Percentiles rank a stretch among this genome's conserved stretches.
These are phyloP conservation scores for Sordariomycetes sp. DNA, from an alignment of 2,329 filamentous ascomycete genomes.

Conservation along the genomic window DNA sequence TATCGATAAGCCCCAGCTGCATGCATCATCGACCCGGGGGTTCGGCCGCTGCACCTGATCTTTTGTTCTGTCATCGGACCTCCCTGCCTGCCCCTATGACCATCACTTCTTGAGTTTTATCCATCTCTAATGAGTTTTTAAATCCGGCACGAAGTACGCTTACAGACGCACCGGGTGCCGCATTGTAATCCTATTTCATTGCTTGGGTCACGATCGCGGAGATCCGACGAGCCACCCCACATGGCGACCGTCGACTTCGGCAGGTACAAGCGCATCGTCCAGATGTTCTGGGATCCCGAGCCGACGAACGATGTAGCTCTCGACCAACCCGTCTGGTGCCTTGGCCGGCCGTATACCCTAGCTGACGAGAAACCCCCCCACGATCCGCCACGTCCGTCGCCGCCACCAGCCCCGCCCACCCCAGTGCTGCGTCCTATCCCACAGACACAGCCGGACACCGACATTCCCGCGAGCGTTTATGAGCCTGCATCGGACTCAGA, in stretches of 20 bases:
- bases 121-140: not conserved
- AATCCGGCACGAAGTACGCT: not conserved
- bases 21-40: not conserved
- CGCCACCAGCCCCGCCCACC: not conserved
- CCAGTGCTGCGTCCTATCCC: not conserved
- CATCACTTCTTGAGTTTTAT: not conserved
- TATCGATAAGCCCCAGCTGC: not conserved
- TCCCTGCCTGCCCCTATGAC: not conserved
- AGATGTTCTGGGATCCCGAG: slow-evolving; percentile 86
- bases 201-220: not conserved
- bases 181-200: not conserved
- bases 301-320: slow-evolving; percentile 63
- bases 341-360: slow-evolving; percentile 43
- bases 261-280: slow-evolving; percentile 67
- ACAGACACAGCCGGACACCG: not conserved
- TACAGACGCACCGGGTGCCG: not conserved
- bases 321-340: slow-evolving; percentile 70
- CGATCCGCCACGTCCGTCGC: not conserved
- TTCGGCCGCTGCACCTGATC: not conserved
- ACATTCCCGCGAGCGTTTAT: not conserved
- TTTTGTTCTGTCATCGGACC: slow-evolving; percentile 2
- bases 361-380: slow-evolving; percentile 1
- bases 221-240: not conserved
- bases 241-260: slow-evolving; percentile 56
- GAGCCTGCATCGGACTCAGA: not conserved